phyloP scores from a whole-genome alignment of 1,284 basidiomycete genomes.

The Polyporus tsugae region DNA sequence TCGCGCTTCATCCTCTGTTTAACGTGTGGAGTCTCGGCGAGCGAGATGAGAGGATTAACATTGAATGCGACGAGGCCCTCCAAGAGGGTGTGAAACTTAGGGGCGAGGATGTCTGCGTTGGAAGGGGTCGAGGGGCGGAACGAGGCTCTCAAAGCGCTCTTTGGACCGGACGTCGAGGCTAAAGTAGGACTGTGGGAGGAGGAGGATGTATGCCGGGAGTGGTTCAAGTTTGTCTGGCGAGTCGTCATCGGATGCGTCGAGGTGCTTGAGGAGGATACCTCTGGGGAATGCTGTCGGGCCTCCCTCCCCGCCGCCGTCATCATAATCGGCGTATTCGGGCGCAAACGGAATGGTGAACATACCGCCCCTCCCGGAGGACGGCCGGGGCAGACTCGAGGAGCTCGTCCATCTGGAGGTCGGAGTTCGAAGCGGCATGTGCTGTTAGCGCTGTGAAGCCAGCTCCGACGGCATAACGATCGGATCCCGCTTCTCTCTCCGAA shows the following conservation, averaged over 20 bases:
- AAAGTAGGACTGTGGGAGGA: slow-evolving; percentile 18
- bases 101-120: slow-evolving; percentile 14
- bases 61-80: slow-evolving; percentile 19
- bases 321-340: no score
- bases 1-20: slow-evolving; percentile 12
- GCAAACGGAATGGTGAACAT: no score
- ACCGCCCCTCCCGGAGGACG: no score
- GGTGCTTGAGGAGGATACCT: slow-evolving; percentile 22
- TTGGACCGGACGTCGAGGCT: slow-evolving; percentile 6
- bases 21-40: slow-evolving; percentile 5
- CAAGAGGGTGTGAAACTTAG: slow-evolving; percentile 19
- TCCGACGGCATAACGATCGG: no score
- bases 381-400: no score
- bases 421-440: no score
- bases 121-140: slow-evolving; percentile 16
- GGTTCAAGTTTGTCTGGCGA: slow-evolving; percentile 17
- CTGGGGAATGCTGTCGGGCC: no score
- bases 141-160: slow-evolving; percentile 13
- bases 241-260: slow-evolving; percentile 19
- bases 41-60: slow-evolving; percentile 14
- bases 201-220: slow-evolving; percentile 11
- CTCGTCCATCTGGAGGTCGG: no score
- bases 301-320: no score
- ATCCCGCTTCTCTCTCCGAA: no score
- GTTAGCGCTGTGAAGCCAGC: no score